Base-by-base conservation (phyloP, 352 stramenopile genomes). In the Thalassiosira exigua region DNA sequence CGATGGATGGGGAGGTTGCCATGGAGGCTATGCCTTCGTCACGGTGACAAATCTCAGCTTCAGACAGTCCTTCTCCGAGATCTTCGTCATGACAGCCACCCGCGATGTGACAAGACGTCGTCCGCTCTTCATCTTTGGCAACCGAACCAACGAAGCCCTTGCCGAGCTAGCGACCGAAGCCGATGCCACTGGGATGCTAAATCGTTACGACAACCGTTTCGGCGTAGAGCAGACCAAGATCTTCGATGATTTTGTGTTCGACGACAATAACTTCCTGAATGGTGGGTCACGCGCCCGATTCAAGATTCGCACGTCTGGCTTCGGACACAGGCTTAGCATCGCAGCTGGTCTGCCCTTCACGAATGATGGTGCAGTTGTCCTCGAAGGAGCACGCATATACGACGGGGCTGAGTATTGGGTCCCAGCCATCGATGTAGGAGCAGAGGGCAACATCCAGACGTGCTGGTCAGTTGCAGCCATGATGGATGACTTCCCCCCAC, bases 1-100 rank as follows among this genome's bases (percentile, higher is more conserved):
- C 24, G 5, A 33, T 12, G 54, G 54, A 9, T 19, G 5, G 24
- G 59, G 51, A n/a, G 67, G 67, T 14, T 58, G 17, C 12, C 52
- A 24, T 33, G 53, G 32, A 14, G 50, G 64, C 14, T 41, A 51
- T 11, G 59, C 50, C 26, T 27, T 52, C 17, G 71, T 81, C 1
- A 62, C 44, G 22, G 48, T 81, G 0, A 75, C 54, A 5, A 81
- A 81, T 42, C 62, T 81, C 27, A 75, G 62, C 4, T 69, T 33
- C 50, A 5, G 57, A 17, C 71, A 81, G 59, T 54, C 71, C 14
- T 81, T 81, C 62, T 68, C 48, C 24, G 58, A 58, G 29, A 67
- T 81, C 36, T 81, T 81, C 39, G 44, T 81, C 19, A 81, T 81
- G 73, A 62, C 68, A 0, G 33, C 59, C 29, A 22, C 27, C 12